A percentile compares a stretch with the other conserved stretches of the same genome.
These are phyloP conservation scores for Pythium chondricola DNA, from an alignment of 352 stramenopile genomes.

Conservation along the genomic window DNA sequence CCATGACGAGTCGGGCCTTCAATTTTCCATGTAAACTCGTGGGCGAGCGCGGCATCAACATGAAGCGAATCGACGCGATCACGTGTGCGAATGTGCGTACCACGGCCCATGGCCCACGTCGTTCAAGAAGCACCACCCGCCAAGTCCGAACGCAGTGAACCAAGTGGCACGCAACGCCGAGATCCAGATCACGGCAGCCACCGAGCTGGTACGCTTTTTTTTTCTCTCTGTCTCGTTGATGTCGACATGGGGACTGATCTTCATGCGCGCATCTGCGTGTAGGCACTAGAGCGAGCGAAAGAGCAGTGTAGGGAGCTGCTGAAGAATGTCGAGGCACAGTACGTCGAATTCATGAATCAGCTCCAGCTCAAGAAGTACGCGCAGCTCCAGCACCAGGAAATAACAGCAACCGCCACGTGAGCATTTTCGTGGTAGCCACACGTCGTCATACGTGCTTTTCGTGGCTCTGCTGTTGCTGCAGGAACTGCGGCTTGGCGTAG, in stretches of 20 bases:
- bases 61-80: constrained; percentile 57
- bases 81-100: constrained; percentile 20
- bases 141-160: neutral
- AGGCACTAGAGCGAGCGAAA: constrained; percentile 17
- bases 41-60: constrained; percentile 51
- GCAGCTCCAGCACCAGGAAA: no score
- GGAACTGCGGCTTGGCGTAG: no score
- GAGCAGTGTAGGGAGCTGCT: constrained; percentile 13
- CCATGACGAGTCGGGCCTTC: constrained; percentile 39
- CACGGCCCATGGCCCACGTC: constrained; percentile 27
- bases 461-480: no score
- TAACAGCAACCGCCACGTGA: neutral
- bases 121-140: constrained; percentile 38
- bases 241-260: no score
- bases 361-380: no score
- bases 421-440: no score
- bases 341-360: constrained; percentile 1
- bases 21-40: constrained; percentile 60
- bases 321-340: constrained; percentile 5
- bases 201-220: constrained; percentile 8
- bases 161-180: constrained; percentile 5
- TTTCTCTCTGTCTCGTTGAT: neutral
- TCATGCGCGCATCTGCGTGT: neutral
- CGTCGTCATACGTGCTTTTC: no score
- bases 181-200: constrained; percentile 18